Evolutionary conservation across 805 yeast species (phyloP).

Genomic region (Torulaspora quercuum): DNA sequence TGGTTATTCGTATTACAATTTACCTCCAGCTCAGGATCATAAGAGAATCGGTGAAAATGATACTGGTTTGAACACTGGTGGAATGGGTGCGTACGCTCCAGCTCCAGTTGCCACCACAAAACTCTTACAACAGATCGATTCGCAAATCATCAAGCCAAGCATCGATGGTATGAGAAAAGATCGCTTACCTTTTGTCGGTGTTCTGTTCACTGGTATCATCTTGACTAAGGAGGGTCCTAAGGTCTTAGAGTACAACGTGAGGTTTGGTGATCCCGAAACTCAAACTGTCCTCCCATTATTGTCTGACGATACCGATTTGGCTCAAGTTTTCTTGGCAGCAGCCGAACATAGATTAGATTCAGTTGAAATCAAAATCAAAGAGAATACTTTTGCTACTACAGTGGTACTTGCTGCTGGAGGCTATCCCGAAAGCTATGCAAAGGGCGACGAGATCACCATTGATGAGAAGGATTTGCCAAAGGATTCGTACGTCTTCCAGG

Average conservation of each 20-base stretch:
- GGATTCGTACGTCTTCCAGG: slow-evolving; percentile 80
- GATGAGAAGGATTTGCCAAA: slow-evolving; percentile 26
- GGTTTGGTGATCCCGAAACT: slow-evolving; percentile 99
- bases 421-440: slow-evolving; percentile 81
- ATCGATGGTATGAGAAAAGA: slow-evolving; percentile 95
- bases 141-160: slow-evolving; percentile 79
- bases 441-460: slow-evolving; percentile 80
- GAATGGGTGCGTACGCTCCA: slow-evolving; percentile 99
- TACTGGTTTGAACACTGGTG: slow-evolving; percentile 94
- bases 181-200: slow-evolving; percentile 93
- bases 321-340: slow-evolving; percentile 87
- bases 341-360: slow-evolving; percentile 93
- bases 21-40: slow-evolving; percentile 98
- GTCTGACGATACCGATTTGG: slow-evolving; percentile 81
- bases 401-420: slow-evolving; percentile 98
- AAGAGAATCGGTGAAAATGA: slow-evolving; percentile 93
- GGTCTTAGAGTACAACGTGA: slow-evolving; percentile 93
- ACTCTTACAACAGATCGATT: slow-evolving; percentile 65
- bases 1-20: slow-evolving; percentile 84
- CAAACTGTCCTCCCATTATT: slow-evolving; percentile 91
- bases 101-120: slow-evolving; percentile 89
- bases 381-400: slow-evolving; percentile 71
- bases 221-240: slow-evolving; percentile 85
- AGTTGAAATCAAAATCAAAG: slow-evolving; percentile 53
- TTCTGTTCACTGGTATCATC: slow-evolving; percentile 93